Percentiles rank a stretch among this genome's conserved stretches.
Conservation (phyloP, 2,329 filamentous ascomycete species). For the Plectosphaerella cucumerina region DNA sequence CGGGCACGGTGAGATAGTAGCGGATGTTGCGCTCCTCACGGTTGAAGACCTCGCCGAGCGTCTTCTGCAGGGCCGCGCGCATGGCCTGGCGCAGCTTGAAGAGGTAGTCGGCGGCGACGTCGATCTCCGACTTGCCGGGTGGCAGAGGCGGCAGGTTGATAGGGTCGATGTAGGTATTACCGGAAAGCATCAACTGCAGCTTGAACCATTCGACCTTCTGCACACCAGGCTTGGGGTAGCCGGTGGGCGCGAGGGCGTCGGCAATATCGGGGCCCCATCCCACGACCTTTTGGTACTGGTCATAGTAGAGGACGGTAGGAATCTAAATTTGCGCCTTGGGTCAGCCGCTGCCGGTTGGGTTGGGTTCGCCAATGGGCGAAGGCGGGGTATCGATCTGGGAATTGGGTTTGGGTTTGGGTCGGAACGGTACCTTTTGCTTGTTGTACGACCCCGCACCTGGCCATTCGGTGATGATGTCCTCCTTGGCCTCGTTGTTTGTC, state of each 20-base stretch:
- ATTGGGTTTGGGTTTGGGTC: neutral
- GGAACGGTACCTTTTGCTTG: slow-evolving; percentile 79
- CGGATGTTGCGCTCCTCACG: slow-evolving; percentile 96
- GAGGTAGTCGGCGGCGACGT: slow-evolving; percentile 98
- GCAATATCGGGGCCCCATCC: slow-evolving; percentile 98
- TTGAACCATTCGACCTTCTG: slow-evolving; percentile 99
- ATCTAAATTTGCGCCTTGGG: slow-evolving; percentile 54
- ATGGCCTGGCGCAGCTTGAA: slow-evolving; percentile 98
- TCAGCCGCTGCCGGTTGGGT: neutral
- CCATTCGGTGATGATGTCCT: slow-evolving; percentile 99
- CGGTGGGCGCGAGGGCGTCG: slow-evolving; percentile 91
- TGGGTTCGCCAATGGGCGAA: too few species aligned
- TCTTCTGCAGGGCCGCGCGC: slow-evolving; percentile 93
- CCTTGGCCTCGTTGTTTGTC: slow-evolving; percentile 94
- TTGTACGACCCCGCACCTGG: slow-evolving; percentile 95
- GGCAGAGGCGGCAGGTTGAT: slow-evolving; percentile 97
- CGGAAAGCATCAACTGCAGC: slow-evolving; percentile 95
- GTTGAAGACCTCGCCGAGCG: slow-evolving; percentile 94
- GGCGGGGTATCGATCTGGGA: too few species aligned
- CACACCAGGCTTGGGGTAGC: slow-evolving; percentile 94
- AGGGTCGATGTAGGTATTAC: slow-evolving; percentile 98
- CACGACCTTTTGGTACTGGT: slow-evolving; percentile 99
- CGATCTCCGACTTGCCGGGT: slow-evolving; percentile 96
- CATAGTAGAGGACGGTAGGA: slow-evolving; percentile 98
- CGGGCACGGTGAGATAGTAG: slow-evolving; percentile 97